phyloP scores from a whole-genome alignment of 352 stramenopile species.

The Globisporangium apiculatum region DNA sequence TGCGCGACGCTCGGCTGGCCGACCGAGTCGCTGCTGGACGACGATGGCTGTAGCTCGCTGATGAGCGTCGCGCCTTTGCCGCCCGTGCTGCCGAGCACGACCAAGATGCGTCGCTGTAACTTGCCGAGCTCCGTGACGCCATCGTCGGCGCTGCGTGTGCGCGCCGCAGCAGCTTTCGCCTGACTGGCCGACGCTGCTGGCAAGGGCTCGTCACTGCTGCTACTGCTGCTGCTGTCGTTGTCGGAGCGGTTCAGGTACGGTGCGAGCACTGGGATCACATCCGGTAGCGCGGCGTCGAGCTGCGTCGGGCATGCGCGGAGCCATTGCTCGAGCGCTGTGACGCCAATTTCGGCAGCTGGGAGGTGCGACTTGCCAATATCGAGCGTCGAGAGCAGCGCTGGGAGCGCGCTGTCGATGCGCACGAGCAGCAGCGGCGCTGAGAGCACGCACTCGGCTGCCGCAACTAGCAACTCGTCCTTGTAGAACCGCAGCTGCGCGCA shows the following conservation, averaged over 20 bases:
- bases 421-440: constrained; percentile 37
- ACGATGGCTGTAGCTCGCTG: constrained; percentile 20
- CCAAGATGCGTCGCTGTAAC: constrained; percentile 55
- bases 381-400: constrained; percentile 40
- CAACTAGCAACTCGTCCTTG: constrained; percentile 69
- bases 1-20: constrained; percentile 8
- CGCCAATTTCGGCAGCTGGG: constrained; percentile 44
- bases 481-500: constrained; percentile 58
- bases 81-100: constrained; percentile 46
- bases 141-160: constrained; percentile 7
- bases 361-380: constrained; percentile 58
- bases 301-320: constrained; percentile 18
- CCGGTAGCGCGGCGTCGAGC: constrained; percentile 27
- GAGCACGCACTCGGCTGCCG: constrained; percentile 52
- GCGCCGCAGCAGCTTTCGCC: constrained; percentile 6
- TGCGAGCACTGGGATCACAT: constrained; percentile 37
- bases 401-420: constrained; percentile 18
- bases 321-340: constrained; percentile 54
- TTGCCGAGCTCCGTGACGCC: constrained; percentile 24
- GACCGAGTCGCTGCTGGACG: constrained; percentile 5
- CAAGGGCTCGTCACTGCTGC: no score
- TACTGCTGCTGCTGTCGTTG: constrained; percentile 5
- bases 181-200: not conserved
- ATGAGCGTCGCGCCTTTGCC: constrained; percentile 41
- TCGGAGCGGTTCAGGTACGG: constrained; percentile 47